Evolutionary conservation across 495 filamentous ascomycete species (phyloP), one percentile per base, ranked within the genome.

Genomic region (Cetradonia linearis): DNA sequence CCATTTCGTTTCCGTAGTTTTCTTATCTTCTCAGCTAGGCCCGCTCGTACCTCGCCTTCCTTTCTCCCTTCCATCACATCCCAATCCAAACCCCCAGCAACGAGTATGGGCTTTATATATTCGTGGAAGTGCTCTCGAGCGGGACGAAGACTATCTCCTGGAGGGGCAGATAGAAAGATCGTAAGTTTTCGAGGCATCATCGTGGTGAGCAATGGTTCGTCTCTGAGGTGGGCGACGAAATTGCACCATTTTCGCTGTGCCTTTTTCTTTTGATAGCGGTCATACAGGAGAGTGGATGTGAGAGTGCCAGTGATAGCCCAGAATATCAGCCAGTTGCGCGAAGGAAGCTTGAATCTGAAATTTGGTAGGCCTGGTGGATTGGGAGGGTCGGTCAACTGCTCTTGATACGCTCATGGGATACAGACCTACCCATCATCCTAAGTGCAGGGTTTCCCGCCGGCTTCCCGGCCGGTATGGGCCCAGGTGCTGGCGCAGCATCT

Each of bases 291-390:
- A 13, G 87, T 85, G 8, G 79, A 83, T 0, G 86, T 83, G 65
- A 95, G 86, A 37, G 87, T 83, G 33, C 84, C 83, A 16, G 85
- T 85, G 63, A 97, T 71, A 20, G 86, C 74, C 68, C 92, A 77
- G 76, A 99, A 97, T 65, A 99, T 96, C 74, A 88, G 81, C 93
- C 93, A 99, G 69, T 97, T 97, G 31, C 94, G 85, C 14, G 93
- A 99, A 23, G 93, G 93, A 11, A 99, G 83, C 75, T 86, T 91
- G 66, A 86, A 78, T 18, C 86, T 84, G 61, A 94, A 77, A 57
- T 81, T 85, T 28, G 91, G 91, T 60, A 97, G 75, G 37, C 83
- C 82, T 85, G 49, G 33, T 33, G 47, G n/a, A 55, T 47, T 23
- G 14, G 30, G 49, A 56, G 30, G 25, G 33, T 53, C 34, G 60